phyloP scores from a whole-genome alignment of 148 eudicot species.

The Cornus controversa region DNA sequence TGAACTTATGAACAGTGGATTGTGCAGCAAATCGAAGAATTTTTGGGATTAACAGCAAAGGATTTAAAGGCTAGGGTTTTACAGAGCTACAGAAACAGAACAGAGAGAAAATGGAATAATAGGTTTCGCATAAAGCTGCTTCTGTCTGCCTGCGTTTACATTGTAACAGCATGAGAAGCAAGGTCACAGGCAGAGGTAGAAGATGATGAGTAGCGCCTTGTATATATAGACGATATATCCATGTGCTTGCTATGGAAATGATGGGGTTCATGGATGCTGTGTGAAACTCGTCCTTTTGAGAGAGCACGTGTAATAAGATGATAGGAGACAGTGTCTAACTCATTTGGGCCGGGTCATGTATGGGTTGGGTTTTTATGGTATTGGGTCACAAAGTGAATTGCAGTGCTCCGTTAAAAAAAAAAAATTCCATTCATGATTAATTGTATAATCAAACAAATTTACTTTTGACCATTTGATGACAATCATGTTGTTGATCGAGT shows the following conservation, averaged over 20 bases:
- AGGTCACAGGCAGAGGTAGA: neutral
- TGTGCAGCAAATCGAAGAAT: neutral
- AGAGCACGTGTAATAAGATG: neutral
- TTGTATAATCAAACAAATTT: too few relatives aligned
- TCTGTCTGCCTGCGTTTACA: neutral
- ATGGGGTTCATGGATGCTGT: neutral
- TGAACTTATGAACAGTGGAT: neutral
- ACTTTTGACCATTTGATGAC: too few relatives aligned
- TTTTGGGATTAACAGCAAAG: neutral
- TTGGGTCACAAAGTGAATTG: neutral
- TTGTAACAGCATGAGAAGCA: neutral
- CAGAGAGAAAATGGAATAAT: neutral
- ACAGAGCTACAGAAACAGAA: neutral
- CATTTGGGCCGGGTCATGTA: neutral
- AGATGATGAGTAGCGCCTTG: neutral
- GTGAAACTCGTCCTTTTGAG: neutral
- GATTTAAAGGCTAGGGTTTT: neutral
- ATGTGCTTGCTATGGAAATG: neutral
- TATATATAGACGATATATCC: neutral
- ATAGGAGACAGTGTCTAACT: neutral
- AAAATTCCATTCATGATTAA: too few relatives aligned
- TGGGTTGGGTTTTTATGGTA: neutral
- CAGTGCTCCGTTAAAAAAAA: too few relatives aligned
- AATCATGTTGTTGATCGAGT: too few relatives aligned
- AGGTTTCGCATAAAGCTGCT: neutral